A percentile compares a stretch with the other conserved stretches of the same genome.
Conservation (phyloP, 2,329 filamentous ascomycete species). For the Lecanosticta acicola region DNA sequence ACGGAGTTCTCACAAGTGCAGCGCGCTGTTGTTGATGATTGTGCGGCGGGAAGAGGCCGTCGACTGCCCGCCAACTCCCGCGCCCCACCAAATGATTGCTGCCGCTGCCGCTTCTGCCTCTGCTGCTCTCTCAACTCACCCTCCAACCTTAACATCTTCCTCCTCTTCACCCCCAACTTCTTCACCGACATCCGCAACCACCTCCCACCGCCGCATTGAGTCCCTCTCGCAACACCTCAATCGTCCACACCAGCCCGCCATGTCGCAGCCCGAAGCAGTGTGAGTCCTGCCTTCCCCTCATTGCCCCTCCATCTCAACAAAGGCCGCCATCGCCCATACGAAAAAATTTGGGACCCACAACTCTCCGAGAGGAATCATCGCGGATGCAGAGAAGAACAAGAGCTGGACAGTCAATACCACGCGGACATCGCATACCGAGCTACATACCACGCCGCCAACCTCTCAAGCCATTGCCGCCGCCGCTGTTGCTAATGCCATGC, state of each 20-base stretch:
- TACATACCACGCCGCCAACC: no score
- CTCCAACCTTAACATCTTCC: neutral
- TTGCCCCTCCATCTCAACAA: conserved; percentile 6
- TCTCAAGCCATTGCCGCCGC: neutral
- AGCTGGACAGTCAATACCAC: neutral
- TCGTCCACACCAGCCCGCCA: conserved; percentile 5
- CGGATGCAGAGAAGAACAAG: neutral
- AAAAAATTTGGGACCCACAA: conserved; percentile 7
- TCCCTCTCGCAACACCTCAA: conserved; percentile 16
- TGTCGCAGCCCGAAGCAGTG: conserved; percentile 20
- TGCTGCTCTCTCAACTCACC: neutral
- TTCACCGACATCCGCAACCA: conserved; percentile 3
- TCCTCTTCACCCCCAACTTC: neutral
- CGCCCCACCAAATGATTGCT: neutral
- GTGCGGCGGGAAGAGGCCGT: neutral
- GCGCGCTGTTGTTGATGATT: neutral
- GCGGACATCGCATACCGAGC: no score
- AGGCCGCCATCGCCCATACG: neutral
- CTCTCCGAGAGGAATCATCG: no score
- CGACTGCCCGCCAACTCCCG: conserved; percentile 1
- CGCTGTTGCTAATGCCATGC: neutral
- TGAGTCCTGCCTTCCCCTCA: conserved; percentile 11
- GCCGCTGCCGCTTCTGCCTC: neutral
- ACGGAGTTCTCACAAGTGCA: no score
- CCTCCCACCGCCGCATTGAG: conserved; percentile 12